These are phyloP conservation scores for Rhytidhysteron rufulum DNA, from an alignment of 2,329 filamentous ascomycete species.

Conservation along the genomic window DNA sequence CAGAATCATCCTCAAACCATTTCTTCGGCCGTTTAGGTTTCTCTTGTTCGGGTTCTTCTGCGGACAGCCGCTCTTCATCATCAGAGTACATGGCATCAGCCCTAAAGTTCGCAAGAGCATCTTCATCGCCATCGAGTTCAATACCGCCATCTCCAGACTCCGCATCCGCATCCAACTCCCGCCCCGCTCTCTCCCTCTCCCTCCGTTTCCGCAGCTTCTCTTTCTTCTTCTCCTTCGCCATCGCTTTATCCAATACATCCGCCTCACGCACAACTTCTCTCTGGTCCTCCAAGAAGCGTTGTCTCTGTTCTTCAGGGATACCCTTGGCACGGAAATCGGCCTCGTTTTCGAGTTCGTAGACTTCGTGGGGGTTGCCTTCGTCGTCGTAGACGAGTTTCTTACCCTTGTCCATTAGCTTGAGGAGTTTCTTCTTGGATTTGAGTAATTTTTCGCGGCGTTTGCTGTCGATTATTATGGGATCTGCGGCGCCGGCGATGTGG, in stretches of 20 bases:
- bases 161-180: constrained; percentile 32
- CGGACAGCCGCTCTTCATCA: constrained; percentile 36
- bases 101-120: constrained; percentile 42
- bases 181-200: constrained; percentile 58
- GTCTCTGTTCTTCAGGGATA: constrained; percentile 69
- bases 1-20: constrained; percentile 70
- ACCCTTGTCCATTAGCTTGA: constrained; percentile 84
- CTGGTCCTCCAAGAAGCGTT: constrained; percentile 75
- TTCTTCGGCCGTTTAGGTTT: constrained; percentile 68
- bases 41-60: constrained; percentile 40
- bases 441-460: constrained; percentile 95
- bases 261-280: constrained; percentile 65
- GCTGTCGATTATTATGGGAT: constrained; percentile 81
- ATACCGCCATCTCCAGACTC: constrained; percentile 21
- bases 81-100: constrained; percentile 25
- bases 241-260: constrained; percentile 78
- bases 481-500: constrained; percentile 59
- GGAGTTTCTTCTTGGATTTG: constrained; percentile 87
- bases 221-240: constrained; percentile 71
- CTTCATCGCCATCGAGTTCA: constrained; percentile 29
- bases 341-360: constrained; percentile 88
- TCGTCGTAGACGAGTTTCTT: constrained; percentile 89
- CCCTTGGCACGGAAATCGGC: constrained; percentile 73
- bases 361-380: constrained; percentile 75
- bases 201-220: constrained; percentile 74